Conservation (phyloP, 2,329 filamentous ascomycete species). For the Exophiala sideris region DNA sequence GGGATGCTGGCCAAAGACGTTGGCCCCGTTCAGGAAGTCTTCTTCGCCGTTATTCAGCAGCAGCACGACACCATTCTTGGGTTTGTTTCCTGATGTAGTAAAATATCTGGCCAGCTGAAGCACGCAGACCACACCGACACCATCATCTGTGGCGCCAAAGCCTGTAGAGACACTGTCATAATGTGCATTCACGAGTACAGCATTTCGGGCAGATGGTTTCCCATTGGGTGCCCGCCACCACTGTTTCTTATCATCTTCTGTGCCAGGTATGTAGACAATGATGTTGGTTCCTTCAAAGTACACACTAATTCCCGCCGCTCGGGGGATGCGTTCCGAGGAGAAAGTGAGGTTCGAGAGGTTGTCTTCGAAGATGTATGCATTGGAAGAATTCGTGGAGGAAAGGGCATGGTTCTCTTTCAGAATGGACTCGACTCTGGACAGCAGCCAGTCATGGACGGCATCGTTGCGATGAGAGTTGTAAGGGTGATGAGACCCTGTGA, state of each 20-base stretch:
- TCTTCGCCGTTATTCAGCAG: slow-evolving; percentile 96
- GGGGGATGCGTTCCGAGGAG: slow-evolving; percentile 43
- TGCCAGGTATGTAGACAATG: slow-evolving; percentile 84
- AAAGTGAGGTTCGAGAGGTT: slow-evolving; percentile 73
- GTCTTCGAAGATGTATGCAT: slow-evolving; percentile 73
- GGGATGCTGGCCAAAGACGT: slow-evolving; percentile 78
- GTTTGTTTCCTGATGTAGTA: slow-evolving; percentile 66
- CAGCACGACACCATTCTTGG: slow-evolving; percentile 74
- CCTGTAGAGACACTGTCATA: slow-evolving; percentile 92
- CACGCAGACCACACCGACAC: slow-evolving; percentile 80
- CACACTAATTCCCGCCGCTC: slow-evolving; percentile 48
- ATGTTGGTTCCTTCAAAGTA: slow-evolving; percentile 95
- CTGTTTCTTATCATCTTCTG: slow-evolving; percentile 65
- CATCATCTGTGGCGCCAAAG: slow-evolving; percentile 91
- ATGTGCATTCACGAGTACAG: slow-evolving; percentile 90
- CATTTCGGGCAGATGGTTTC: slow-evolving; percentile 60
- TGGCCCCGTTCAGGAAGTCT: slow-evolving; percentile 83
- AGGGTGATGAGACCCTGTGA: slow-evolving; percentile 76
- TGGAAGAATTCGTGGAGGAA: slow-evolving; percentile 18
- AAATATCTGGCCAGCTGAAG: slow-evolving; percentile 87
- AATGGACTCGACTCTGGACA: slow-evolving; percentile 68
- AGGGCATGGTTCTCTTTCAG: slow-evolving; percentile 57
- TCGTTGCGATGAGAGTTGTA: slow-evolving; percentile 87
- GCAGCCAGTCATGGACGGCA: slow-evolving; percentile 70
- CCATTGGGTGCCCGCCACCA: slow-evolving; percentile 65